These are phyloP conservation scores for Coemansia sp. DNA, from an alignment of 192 early-diverging fungal genomes.

Conservation along the genomic window DNA sequence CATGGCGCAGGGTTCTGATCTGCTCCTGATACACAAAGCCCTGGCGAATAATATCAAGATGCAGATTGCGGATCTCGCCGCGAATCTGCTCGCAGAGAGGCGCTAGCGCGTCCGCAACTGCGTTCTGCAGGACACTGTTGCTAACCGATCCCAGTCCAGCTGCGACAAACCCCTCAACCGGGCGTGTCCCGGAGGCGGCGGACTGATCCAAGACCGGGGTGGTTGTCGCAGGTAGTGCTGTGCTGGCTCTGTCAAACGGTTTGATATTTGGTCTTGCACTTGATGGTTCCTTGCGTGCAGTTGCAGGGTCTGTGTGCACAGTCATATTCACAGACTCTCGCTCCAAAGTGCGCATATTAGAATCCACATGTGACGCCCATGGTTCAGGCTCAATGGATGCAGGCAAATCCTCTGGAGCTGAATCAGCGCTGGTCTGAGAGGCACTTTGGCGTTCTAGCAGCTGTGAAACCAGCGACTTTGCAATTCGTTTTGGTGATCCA, in stretches of 20 bases:
- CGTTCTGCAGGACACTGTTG: slow-evolving; percentile 41
- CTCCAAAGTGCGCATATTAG: too few species aligned
- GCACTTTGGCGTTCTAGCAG: slow-evolving; percentile 13
- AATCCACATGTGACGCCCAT: neutral
- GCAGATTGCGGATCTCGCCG: slow-evolving; percentile 49
- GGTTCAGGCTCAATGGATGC: neutral
- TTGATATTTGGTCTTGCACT: too few species aligned
- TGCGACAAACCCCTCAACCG: neutral
- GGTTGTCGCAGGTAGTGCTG: neutral
- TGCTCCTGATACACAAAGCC: slow-evolving; percentile 49
- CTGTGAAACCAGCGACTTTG: slow-evolving; percentile 18
- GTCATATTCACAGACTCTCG: too few species aligned
- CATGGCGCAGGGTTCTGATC: slow-evolving; percentile 30
- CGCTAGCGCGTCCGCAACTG: slow-evolving; percentile 36
- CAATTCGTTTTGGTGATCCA: slow-evolving; percentile 1
- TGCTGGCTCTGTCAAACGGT: neutral
- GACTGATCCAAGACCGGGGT: neutral
- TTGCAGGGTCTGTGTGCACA: too few species aligned
- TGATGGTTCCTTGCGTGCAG: too few species aligned
- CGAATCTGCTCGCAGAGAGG: slow-evolving; percentile 46
- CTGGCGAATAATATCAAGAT: slow-evolving; percentile 49
- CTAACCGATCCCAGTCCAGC: slow-evolving; percentile 21
- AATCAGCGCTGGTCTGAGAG: neutral
- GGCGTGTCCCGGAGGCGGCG: neutral
- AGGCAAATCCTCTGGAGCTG: neutral